A percentile compares a stretch with the other conserved stretches of the same genome.
These are phyloP conservation scores for Pseudogymnoascus sp. DNA, from an alignment of 2,329 filamentous ascomycete genomes.

Conservation along the genomic window DNA sequence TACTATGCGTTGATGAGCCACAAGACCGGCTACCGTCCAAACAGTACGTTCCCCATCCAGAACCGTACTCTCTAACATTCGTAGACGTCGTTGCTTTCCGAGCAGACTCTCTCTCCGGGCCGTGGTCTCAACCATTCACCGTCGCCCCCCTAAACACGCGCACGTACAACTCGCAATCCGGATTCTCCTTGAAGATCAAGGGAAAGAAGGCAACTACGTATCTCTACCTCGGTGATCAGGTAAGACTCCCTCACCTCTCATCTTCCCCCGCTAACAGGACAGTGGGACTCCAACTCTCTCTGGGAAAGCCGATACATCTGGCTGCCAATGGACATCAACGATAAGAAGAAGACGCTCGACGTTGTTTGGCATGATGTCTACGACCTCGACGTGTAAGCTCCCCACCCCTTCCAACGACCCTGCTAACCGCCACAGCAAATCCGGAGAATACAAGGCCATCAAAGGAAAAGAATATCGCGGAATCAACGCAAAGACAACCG, in stretches of 20 bases:
- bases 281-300: slow-evolving; percentile 48
- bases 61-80: not conserved
- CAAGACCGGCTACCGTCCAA: slow-evolving; percentile 57
- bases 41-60: slow-evolving; percentile 32
- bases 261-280: not conserved
- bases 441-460: slow-evolving; percentile 38
- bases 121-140: slow-evolving; percentile 50
- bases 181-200: slow-evolving; percentile 41
- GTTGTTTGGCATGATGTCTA: slow-evolving; percentile 51
- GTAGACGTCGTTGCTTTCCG: slow-evolving; percentile 49
- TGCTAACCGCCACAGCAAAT: slow-evolving; percentile 28
- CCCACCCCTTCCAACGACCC: not conserved
- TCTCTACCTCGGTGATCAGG: not conserved
- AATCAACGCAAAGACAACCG: slow-evolving; percentile 38
- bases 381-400: slow-evolving; percentile 41
- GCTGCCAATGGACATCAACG: slow-evolving; percentile 47
- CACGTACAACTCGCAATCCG: slow-evolving; percentile 48
- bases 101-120: slow-evolving; percentile 42
- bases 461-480: slow-evolving; percentile 42
- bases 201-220: slow-evolving; percentile 38
- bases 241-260: not conserved
- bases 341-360: slow-evolving; percentile 43
- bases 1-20: slow-evolving; percentile 58
- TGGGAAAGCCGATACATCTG: slow-evolving; percentile 54
- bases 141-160: slow-evolving; percentile 44